Evolutionary conservation across 2,329 filamentous ascomycete genomes (phyloP), one percentile per base, ranked within the genome.

Genomic region (Emmonsiellopsis sp.): DNA sequence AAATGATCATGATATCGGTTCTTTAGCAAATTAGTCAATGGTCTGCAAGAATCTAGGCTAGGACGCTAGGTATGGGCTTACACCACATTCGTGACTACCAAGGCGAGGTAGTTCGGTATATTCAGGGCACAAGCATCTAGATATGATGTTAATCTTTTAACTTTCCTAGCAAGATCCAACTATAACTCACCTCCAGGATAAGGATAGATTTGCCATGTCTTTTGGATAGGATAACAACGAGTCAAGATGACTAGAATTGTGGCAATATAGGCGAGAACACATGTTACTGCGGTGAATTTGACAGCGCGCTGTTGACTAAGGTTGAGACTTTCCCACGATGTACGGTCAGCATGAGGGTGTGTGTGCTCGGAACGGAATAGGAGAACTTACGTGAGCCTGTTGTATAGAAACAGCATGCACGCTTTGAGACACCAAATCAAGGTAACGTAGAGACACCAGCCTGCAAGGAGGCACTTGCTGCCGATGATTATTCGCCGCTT

Each of bases 401-500:
- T 63, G 56, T 72, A 74, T 54, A 74, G 71, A 55, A 68, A 74
- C n/a, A 75, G 58, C 60, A 74, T 72, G 55, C 69, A 70, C 5
- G 65, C 70, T 54, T 76, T 75, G 26, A 76, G 61, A 3, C 46
- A 65, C 70, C 73, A 75, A 15, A 75, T 73, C 13, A 75, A 58
- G 4, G 68, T 68, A 6, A 71, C 64, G 52, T 75, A 75, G 50
- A 69, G 66, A 44, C 66, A 65, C 73, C 73, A 76, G 9, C 70
- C 70, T 2, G 67, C 65, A 59, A 66, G 56, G 7, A 66, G 61
- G 16, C 58, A 63, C 43, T 67, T 65, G 8, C 60, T 71, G 2
- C 73, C 73, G 37, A 67, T 61, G 15, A 63, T 63, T 0, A 67
- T 56, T 32, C 55, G 61, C 1, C 48, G 49, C 5, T 68, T 66